phyloP scores from a whole-genome alignment of 1,284 basidiomycete species.

The Spongiforma sp. region DNA sequence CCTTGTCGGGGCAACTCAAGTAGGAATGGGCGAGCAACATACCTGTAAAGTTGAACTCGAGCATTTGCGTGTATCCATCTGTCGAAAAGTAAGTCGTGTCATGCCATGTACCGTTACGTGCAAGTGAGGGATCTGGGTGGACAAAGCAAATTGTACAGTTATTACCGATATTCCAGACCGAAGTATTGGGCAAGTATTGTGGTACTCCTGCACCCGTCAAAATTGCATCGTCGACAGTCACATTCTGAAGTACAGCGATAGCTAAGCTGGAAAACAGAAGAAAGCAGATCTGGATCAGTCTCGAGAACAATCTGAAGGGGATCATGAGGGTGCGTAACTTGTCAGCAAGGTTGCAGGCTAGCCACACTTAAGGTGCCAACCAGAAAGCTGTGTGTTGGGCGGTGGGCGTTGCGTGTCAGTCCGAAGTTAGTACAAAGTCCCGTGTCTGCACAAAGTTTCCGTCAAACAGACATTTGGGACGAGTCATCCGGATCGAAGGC shows the following conservation, averaged over 20 bases:
- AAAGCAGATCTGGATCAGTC: not conserved
- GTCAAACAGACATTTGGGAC: too few relatives aligned
- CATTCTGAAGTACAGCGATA: conserved; percentile 14
- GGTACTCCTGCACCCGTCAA: conserved; percentile 6
- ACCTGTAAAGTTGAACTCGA: conserved; percentile 24
- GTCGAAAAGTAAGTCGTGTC: conserved; percentile 9
- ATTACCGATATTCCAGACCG: conserved; percentile 2
- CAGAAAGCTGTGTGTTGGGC: too few relatives aligned
- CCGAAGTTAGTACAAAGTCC: too few relatives aligned
- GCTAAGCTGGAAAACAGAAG: not conserved
- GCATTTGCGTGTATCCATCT: not conserved
- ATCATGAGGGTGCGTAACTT: too few relatives aligned
- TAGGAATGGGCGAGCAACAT: not conserved
- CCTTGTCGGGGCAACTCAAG: not conserved
- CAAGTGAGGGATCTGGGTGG: conserved; percentile 4
- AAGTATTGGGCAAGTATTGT: conserved; percentile 5
- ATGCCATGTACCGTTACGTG: conserved; percentile 25
- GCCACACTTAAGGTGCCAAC: too few relatives aligned
- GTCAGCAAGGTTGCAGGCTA: too few relatives aligned
- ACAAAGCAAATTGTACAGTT: not conserved
- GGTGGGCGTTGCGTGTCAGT: too few relatives aligned
- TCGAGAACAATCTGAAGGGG: not conserved
- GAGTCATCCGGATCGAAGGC: too few relatives aligned
- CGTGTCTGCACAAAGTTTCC: too few relatives aligned
- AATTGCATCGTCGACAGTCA: conserved; percentile 26